Evolutionary conservation across 2,329 filamentous ascomycete genomes (phyloP).

Genomic region (Alternaria sp.): DNA sequence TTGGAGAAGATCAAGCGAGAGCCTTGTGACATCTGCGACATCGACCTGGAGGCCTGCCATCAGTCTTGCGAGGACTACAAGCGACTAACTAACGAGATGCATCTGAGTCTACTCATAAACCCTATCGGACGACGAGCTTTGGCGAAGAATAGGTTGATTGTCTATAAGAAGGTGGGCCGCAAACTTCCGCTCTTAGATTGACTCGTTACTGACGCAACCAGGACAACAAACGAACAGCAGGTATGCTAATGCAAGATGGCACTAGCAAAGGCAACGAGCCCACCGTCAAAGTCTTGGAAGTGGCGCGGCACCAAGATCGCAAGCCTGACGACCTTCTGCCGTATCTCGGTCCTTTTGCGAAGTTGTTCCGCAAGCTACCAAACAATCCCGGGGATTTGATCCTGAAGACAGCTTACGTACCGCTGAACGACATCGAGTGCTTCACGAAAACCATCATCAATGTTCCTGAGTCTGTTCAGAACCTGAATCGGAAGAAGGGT

Average conservation of each 20-base stretch:
- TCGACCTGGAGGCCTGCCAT: conserved; percentile 81
- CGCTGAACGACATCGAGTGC: conserved; percentile 81
- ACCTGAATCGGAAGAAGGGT: conserved; percentile 61
- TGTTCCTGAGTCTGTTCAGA: conserved; percentile 55
- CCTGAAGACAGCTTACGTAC: conserved; percentile 73
- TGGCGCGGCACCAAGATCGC: conserved; percentile 73
- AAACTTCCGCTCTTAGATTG: neutral
- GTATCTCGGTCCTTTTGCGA: conserved; percentile 76
- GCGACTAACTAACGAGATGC: conserved; percentile 80
- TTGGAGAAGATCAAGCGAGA: conserved; percentile 89
- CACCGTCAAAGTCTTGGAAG: conserved; percentile 79
- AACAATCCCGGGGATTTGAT: conserved; percentile 72
- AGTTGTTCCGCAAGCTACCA: conserved; percentile 72
- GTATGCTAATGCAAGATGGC: conserved; percentile 81
- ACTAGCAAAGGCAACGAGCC: conserved; percentile 71
- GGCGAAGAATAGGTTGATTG: conserved; percentile 75
- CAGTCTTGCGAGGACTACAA: conserved; percentile 81
- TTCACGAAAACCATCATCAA: conserved; percentile 74
- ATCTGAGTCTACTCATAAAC: conserved; percentile 78
- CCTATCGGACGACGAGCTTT: conserved; percentile 84
- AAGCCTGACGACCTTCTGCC: conserved; percentile 87
- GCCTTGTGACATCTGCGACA: conserved; percentile 80
- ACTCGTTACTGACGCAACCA: conserved; percentile 47
- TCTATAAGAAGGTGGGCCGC: conserved; percentile 71
- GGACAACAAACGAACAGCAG: conserved; percentile 82